phyloP scores from a whole-genome alignment of 495 filamentous ascomycete species.

The Aspergillus affinis region DNA sequence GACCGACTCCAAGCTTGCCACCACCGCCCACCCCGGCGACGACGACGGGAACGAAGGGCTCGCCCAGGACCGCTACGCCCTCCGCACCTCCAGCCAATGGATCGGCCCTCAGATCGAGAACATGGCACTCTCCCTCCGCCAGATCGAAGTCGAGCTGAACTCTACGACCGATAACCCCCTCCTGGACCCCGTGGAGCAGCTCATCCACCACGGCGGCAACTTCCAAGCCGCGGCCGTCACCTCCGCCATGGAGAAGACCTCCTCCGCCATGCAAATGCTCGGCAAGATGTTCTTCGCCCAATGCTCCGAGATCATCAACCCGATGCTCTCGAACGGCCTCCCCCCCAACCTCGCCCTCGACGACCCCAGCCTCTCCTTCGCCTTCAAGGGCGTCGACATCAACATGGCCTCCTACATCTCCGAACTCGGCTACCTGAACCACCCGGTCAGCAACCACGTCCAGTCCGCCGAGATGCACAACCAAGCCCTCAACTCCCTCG shows the following conservation, averaged over 20 bases:
- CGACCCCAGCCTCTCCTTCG: constrained; percentile 56
- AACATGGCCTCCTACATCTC: constrained; percentile 63
- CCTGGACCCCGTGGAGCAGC: constrained; percentile 36
- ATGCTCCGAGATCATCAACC: constrained; percentile 58
- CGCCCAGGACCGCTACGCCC: constrained; percentile 61
- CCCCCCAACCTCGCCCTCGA: constrained; percentile 59
- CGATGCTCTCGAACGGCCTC: constrained; percentile 54
- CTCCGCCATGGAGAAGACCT: constrained; percentile 62
- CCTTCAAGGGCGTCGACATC: constrained; percentile 62
- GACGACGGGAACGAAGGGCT: constrained; percentile 25
- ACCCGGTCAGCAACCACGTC: constrained; percentile 58
- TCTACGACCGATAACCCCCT: constrained; percentile 67
- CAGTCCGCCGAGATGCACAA: constrained; percentile 62
- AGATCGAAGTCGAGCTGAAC: constrained; percentile 60
- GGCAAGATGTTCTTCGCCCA: constrained; percentile 61
- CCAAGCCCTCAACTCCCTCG: constrained; percentile 61
- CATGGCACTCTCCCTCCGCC: constrained; percentile 50
- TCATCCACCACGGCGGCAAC: constrained; percentile 58
- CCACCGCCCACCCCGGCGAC: constrained; percentile 3
- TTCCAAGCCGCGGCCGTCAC: constrained; percentile 62
- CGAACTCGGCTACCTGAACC: constrained; percentile 55
- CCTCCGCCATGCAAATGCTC: constrained; percentile 52
- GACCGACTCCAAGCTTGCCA: constrained; percentile 31
- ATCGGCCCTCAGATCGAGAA: constrained; percentile 64
- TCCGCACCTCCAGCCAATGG: constrained; percentile 64